These are phyloP conservation scores for Geranomyces variabilis DNA, from an alignment of 192 early-diverging fungal genomes.

Conservation along the genomic window DNA sequence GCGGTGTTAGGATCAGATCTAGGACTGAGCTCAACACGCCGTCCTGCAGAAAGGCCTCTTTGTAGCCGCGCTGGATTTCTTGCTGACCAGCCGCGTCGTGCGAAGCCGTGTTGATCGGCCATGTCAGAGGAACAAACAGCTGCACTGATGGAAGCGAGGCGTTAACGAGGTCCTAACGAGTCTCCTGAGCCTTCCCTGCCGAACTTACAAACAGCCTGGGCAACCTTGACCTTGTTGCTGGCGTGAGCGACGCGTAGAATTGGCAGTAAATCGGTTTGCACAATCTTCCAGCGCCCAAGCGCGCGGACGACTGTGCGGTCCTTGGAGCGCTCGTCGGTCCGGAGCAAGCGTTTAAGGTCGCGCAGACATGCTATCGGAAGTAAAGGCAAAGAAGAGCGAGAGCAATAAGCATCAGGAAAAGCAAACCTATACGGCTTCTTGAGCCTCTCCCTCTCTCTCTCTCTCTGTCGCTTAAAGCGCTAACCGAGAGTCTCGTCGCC, in stretches of 20 bases:
- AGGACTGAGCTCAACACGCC: conserved; percentile 60
- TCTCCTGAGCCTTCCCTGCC: background rate
- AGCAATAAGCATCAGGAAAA: no score
- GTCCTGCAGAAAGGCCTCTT: conserved; percentile 65
- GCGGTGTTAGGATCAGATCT: conserved; percentile 50
- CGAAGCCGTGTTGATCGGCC: conserved; percentile 69
- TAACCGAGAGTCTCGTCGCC: conserved; percentile 83
- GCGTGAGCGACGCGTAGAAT: conserved; percentile 27
- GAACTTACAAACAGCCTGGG: conserved; percentile 28
- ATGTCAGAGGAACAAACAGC: conserved; percentile 86
- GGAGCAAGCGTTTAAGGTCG: conserved; percentile 86
- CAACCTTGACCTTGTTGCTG: conserved; percentile 23
- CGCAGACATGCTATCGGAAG: conserved; percentile 69
- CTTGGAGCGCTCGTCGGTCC: conserved; percentile 69
- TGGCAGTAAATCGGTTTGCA: conserved; percentile 70
- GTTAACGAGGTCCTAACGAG: background rate
- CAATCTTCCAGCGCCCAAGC: conserved; percentile 74
- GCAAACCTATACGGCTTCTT: no score
- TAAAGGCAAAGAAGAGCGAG: background rate
- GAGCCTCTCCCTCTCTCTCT: no score
- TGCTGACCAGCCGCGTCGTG: conserved; percentile 42
- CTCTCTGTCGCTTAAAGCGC: background rate
- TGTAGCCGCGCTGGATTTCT: conserved; percentile 69
- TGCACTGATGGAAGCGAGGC: conserved; percentile 57
- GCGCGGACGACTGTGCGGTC: conserved; percentile 59